A percentile compares a stretch with the other conserved stretches of the same genome.
These are phyloP conservation scores for Magnusiomyces magnusii DNA, from an alignment of 1,139 yeast genomes.

Conservation along the genomic window DNA sequence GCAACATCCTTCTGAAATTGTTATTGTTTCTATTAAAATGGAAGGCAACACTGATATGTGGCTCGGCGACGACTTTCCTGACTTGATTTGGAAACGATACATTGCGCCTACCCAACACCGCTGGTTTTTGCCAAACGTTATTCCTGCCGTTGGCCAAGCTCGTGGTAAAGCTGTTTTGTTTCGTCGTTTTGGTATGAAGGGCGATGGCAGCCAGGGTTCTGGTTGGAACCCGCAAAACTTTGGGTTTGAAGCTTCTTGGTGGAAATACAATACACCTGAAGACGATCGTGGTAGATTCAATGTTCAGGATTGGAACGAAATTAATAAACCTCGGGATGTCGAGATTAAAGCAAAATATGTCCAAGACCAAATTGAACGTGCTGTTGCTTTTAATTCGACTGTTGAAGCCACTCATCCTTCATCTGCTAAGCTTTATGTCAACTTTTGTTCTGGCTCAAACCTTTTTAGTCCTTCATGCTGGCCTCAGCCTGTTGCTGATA, in stretches of 20 bases:
- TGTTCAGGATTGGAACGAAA: constrained; percentile 73
- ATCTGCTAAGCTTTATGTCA: constrained; percentile 48
- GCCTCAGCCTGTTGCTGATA: constrained; percentile 61
- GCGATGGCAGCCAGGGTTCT: not conserved
- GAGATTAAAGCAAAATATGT: constrained; percentile 52
- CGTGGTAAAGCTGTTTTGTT: constrained; percentile 63
- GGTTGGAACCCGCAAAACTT: constrained; percentile 26
- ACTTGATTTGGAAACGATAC: constrained; percentile 55
- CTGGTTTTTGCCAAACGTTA: constrained; percentile 53
- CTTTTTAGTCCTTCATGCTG: constrained; percentile 65
- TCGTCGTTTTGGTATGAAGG: constrained; percentile 56
- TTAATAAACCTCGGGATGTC: constrained; percentile 46
- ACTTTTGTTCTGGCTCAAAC: constrained; percentile 70
- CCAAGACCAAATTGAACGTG: constrained; percentile 48
- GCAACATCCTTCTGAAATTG: constrained; percentile 49
- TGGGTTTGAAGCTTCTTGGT: constrained; percentile 62
- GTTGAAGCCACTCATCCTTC: constrained; percentile 34
- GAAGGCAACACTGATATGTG: constrained; percentile 51
- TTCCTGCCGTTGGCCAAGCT: constrained; percentile 54
- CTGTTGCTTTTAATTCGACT: constrained; percentile 45
- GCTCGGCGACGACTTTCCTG: constrained; percentile 62
- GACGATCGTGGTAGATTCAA: constrained; percentile 57
- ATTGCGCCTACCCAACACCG: constrained; percentile 44
- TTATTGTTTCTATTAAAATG: constrained; percentile 62
- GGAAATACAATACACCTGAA: constrained; percentile 60